A percentile compares a stretch with the other conserved stretches of the same genome.
These are phyloP conservation scores for Epichloe gansuensis DNA, from an alignment of 2,329 filamentous ascomycete genomes.

Conservation along the genomic window DNA sequence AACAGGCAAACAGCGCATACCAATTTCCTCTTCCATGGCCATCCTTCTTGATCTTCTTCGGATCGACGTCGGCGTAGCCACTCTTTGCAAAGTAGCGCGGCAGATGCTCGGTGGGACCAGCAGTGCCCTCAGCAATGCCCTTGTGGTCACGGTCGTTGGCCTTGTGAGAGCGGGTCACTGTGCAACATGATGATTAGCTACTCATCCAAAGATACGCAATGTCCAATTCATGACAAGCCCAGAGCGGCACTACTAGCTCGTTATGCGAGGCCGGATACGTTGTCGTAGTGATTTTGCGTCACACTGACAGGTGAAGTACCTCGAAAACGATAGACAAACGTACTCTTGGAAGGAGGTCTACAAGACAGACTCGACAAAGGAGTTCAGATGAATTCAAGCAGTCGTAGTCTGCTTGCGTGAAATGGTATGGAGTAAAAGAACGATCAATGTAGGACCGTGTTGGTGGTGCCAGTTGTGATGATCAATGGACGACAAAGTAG, in stretches of 20 bases:
- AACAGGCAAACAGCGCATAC: constrained; percentile 40
- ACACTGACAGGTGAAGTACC: no score
- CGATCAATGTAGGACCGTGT: neutral
- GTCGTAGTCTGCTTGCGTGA: neutral
- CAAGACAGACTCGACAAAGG: neutral
- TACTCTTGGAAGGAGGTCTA: neutral
- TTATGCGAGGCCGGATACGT: neutral
- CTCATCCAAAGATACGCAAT: neutral
- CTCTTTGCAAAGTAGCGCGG: constrained; percentile 90
- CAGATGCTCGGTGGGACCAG: constrained; percentile 56
- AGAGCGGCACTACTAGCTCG: neutral
- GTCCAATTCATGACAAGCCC: neutral
- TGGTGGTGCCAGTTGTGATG: neutral
- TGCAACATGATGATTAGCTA: neutral
- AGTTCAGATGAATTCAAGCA: neutral
- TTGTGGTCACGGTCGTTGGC: constrained; percentile 85
- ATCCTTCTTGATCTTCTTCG: constrained; percentile 94
- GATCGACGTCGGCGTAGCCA: constrained; percentile 69
- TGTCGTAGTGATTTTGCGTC: neutral
- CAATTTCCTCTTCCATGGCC: constrained; percentile 89
- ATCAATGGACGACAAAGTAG: neutral
- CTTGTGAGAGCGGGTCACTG: constrained; percentile 98
- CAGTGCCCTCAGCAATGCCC: constrained; percentile 62
- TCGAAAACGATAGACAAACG: neutral
- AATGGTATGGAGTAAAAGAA: neutral